Conservation (phyloP, 2,329 filamentous ascomycete species). For the Fusarium gaditjirri region DNA sequence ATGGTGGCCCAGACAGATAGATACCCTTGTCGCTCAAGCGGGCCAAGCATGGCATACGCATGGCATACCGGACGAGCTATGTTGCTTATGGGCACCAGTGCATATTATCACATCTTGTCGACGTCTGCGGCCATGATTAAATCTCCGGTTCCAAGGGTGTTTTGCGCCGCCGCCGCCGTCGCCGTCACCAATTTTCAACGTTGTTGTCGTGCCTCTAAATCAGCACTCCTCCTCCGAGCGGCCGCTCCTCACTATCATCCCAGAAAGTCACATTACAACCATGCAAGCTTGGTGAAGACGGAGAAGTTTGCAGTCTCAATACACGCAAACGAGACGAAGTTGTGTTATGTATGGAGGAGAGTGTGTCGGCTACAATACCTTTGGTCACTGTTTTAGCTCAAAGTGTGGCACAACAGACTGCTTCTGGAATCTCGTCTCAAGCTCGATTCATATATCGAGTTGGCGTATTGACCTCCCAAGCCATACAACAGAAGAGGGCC, state of each 20-base stretch:
- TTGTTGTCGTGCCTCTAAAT: constrained; percentile 7
- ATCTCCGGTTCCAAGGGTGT: constrained; percentile 27
- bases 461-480: not conserved
- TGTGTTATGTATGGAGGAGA: not conserved
- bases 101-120: constrained; percentile 24
- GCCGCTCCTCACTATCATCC: constrained; percentile 27
- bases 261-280: constrained; percentile 17
- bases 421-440: constrained; percentile 30
- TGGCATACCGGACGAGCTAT: constrained; percentile 14
- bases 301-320: constrained; percentile 26
- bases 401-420: constrained; percentile 29
- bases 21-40: constrained; percentile 16
- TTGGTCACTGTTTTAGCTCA: constrained; percentile 18
- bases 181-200: constrained; percentile 11
- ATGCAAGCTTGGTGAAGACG: constrained; percentile 23
- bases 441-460: not conserved
- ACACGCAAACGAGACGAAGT: constrained; percentile 2
- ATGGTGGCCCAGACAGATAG: constrained; percentile 2
- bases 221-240: constrained; percentile 24
- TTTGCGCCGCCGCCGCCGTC: not conserved
- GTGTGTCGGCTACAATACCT: not conserved
- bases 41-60: not conserved
- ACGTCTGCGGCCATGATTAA: constrained; percentile 24
- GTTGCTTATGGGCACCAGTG: not conserved
- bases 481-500: not conserved